phyloP scores from a whole-genome alignment of 805 yeast species.

The Metahyphopichia silvanorum region DNA sequence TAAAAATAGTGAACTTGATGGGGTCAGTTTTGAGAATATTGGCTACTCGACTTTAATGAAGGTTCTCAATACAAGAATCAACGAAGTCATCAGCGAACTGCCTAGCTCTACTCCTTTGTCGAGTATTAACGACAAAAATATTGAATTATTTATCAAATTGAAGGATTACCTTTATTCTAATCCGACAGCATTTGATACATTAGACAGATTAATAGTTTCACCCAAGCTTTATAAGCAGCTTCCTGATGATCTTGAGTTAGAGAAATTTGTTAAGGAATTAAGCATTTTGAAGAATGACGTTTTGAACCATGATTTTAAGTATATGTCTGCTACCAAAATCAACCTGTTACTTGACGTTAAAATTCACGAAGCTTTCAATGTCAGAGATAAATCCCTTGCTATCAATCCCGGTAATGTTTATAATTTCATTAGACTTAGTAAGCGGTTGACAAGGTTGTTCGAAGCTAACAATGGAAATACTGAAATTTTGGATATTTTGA shows the following conservation, averaged over 20 bases:
- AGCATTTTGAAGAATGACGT: constrained; percentile 2
- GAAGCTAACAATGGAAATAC: constrained; percentile 57
- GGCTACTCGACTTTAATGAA: constrained; percentile 5
- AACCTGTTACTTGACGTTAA: constrained; percentile 10
- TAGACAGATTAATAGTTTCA: constrained; percentile 7
- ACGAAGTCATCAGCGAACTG: constrained; percentile 10
- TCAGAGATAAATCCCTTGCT: constrained; percentile 5
- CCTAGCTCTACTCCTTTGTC: constrained; percentile 9
- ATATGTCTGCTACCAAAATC: constrained; percentile 9
- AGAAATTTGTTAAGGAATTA: constrained; percentile 4
- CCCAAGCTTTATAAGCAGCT: constrained; percentile 9
- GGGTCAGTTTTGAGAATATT: background rate
- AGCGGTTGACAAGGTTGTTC: constrained; percentile 24
- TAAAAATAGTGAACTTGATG: constrained; percentile 3
- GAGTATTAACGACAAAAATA: constrained; percentile 9
- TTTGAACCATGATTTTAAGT: constrained; percentile 5
- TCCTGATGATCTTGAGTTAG: constrained; percentile 16
- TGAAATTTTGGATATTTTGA: constrained; percentile 53
- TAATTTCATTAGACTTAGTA: constrained; percentile 12
- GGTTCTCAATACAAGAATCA: constrained; percentile 11
- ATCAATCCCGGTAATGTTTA: constrained; percentile 10
- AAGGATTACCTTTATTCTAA: too few relatives aligned
- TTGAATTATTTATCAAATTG: constrained; percentile 11
- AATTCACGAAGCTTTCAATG: constrained; percentile 11
- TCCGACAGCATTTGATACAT: too few relatives aligned